Percentiles rank a stretch among this genome's conserved stretches.
Conservation (phyloP, 116 monocot genomes). For the Papilionanthe hybrid region DNA sequence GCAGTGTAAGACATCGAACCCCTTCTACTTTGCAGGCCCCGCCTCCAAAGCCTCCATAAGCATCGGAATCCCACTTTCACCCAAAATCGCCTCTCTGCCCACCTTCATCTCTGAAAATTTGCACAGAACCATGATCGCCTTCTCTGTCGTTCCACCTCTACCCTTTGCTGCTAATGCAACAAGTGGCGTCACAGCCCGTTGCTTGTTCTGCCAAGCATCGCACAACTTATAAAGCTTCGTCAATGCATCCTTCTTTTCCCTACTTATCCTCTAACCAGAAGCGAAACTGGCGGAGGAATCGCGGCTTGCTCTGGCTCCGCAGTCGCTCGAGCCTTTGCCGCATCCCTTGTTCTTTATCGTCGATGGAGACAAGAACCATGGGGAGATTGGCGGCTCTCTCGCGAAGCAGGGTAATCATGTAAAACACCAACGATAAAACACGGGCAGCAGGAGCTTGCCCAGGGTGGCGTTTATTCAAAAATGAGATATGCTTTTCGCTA, state of each 20-base stretch:
- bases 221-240: slow-evolving; percentile 92
- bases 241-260: slow-evolving; percentile 95
- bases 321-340: too few relatives aligned
- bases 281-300: slow-evolving; percentile 72
- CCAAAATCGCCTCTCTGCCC: slow-evolving; percentile 65
- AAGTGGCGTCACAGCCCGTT: slow-evolving; percentile 61
- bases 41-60: slow-evolving; percentile 78
- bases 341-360: too few relatives aligned
- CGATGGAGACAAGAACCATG: too few relatives aligned
- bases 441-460: too few relatives aligned
- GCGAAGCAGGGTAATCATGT: too few relatives aligned
- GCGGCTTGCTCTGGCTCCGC: too few relatives aligned
- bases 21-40: slow-evolving; percentile 51
- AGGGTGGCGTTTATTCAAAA: too few relatives aligned
- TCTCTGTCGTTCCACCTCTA: slow-evolving; percentile 61
- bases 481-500: too few relatives aligned
- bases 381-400: too few relatives aligned
- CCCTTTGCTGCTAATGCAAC: slow-evolving; percentile 52
- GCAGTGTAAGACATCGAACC: slow-evolving; percentile 72
- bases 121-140: slow-evolving; percentile 81
- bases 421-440: too few relatives aligned
- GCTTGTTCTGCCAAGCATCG: slow-evolving; percentile 66
- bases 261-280: slow-evolving; percentile 51
- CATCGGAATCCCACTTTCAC: slow-evolving; percentile 67
- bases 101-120: slow-evolving; percentile 55